Evolutionary conservation across 805 yeast genomes (phyloP), one percentile per base, ranked within the genome.

Genomic region (Cyberlindnera sargentensis): DNA sequence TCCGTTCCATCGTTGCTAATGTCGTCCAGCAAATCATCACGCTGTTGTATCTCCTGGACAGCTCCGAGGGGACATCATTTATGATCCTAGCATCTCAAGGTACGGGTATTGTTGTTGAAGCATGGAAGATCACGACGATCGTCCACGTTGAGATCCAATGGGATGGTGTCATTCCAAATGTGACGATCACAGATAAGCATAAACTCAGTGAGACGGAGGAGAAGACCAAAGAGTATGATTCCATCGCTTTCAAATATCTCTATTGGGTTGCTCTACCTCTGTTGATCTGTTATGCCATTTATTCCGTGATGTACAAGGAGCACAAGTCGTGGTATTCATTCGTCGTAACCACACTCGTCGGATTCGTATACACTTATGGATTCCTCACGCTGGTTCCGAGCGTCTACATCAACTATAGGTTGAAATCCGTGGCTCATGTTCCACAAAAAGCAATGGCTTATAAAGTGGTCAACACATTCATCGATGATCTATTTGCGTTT

Each of bases 291-390:
- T 67, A 68, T 44, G 64, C 71, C 1, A 53, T 53, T 6, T 67
- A 66, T 48, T 62, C 70, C 3, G 47, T 67, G 37, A 35, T 64
- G 29, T 66, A 67, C 45, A 62, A 64, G 41, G 65, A 66, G 15
- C 63, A 66, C 49, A 67, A 65, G 48, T 66, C 71, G 7, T 67
- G 72, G 72, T 65, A 65, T 51, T 67, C 71, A 6, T 68, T 67
- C 46, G 54, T 64, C 25, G 60, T 67, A 37, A 56, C 67, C 3
- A 63, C 70, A 1, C 52, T 68, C 15, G 71, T 66, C 31, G 71
- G 70, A 0, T 63, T 65, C 25, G 71, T 65, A 15, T 68, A 68
- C 45, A 67, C 71, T 3, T 67, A 67, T 44, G 72, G 72, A 1
- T 67, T 68, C 55, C 47, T 68, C 36, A 63, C 64, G 39, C 49